phyloP scores from a whole-genome alignment of 2,329 filamentous ascomycete species.

The Fusarium sp. region DNA sequence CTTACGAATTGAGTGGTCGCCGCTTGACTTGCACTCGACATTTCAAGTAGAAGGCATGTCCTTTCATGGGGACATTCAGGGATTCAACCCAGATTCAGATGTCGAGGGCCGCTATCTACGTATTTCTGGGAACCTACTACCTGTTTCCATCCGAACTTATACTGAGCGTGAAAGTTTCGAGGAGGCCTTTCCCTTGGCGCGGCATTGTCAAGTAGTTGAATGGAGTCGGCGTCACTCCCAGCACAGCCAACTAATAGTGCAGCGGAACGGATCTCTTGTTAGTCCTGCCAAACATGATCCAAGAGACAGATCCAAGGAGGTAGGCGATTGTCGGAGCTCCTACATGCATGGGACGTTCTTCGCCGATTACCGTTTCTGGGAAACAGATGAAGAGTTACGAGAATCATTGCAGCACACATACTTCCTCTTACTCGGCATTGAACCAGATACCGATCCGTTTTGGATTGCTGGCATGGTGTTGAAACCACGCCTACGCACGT shows the following conservation, averaged over 20 bases:
- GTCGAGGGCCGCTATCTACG: neutral
- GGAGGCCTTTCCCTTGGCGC: neutral
- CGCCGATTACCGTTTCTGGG: neutral
- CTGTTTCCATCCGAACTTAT: neutral
- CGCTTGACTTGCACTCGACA: neutral
- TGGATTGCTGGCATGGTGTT: neutral
- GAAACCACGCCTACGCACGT: neutral
- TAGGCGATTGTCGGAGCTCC: neutral
- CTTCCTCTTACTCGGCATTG: neutral
- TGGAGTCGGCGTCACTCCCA: neutral
- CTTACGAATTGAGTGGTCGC: neutral
- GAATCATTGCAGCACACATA: neutral
- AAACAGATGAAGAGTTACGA: neutral
- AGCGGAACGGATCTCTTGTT: neutral
- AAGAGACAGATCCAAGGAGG: neutral
- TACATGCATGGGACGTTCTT: neutral
- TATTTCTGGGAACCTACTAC: neutral
- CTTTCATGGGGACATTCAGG: neutral
- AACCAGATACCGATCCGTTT: neutral
- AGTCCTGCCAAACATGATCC: neutral
- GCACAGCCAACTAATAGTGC: neutral
- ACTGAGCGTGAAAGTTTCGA: neutral
- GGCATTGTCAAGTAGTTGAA: neutral
- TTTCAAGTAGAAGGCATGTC: neutral
- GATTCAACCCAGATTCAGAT: neutral